Base-by-base conservation (phyloP, 2,329 filamentous ascomycete species). In the Cordyceps pruinosa region DNA sequence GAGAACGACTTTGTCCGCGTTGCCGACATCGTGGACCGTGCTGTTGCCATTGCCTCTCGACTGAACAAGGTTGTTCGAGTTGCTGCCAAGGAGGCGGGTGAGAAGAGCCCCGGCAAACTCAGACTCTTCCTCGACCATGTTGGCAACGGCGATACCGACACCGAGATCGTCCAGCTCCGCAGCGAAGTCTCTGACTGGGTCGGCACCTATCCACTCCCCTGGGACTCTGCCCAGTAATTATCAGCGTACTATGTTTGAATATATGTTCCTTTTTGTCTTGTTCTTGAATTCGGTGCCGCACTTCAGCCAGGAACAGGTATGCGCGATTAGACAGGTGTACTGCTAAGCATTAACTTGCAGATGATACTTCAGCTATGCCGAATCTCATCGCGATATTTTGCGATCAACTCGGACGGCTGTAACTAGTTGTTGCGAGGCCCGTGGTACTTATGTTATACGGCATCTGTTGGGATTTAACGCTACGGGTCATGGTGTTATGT, bases 1-100 rank as follows among this genome's bases (percentile, higher is more conserved):
- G 86, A 92, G 66, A 85, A 87, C 56, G 94, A 99, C 74, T 99
- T 97, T 74, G 83, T 84, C 56, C 83, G 89, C 17, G 89, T 96
- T 15, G 90, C 89, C 15, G 88, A 90, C 67, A 89, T 95, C 61
- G 89, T 96, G 54, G 89, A 93, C 73, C 85, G 89, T 48, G 87
- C 88, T 9, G 90, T 96, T 47, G 84, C 82, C 30, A 90, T 96
- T 64, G 87, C 90, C 1, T 81, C 87, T 63, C 83, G 88, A 59
- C 76, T 96, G 46, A 86, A 92, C 73, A 89, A 84, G 72, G 82
- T 83, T 60, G 87, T 86, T 4, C 82, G 82, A 65, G 85, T 87
- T 65, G 81, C 81, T n/a, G 84, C 85, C 12, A 81, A 86, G 69
- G 82, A 85, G 60, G 83, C 80, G 64, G 82, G 81, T 26, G 82